Evolutionary conservation across 129 eudicot genomes (phyloP), one percentile per base, ranked within the genome.

Genomic region (Logfia minima): DNA sequence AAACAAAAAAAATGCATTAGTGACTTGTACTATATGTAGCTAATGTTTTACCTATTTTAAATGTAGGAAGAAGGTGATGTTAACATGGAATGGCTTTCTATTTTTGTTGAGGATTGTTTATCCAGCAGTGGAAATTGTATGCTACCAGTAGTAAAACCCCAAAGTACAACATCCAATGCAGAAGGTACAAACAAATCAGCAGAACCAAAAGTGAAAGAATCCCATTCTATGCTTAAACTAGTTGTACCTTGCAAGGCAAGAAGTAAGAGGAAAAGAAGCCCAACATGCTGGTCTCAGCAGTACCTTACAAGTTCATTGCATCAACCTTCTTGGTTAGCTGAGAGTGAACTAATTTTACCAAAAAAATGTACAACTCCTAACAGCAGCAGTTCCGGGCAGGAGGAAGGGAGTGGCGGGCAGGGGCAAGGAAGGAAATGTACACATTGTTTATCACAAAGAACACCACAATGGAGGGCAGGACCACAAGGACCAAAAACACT

Each of bases 401-500:
- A 60, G 21, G 78, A 79, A 5, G 80, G 79, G 53, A 60, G 77
- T 34, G 4, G 75, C 65, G 66, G 75, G 65, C 83, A 62, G 75
- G 81, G 66, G 77, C 79, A 69, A 52, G 76, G 80, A 77, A 89
- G 88, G 84, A 89, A 79, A 70, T 85, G 92, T 23, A 85, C 70
- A 66, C 96, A 87, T 80, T 87, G 96, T 52, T 68, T 84, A 23
- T 79, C 86, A 52, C 84, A 85, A 24, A 85, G 59, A 80, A 90
- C 92, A 3, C 92, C 92, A 24, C 90, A 85, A 52, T 85, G 90
- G 90, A 74, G 96, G 70, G 85, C 81, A 45, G 92, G 88, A 51
- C 87, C 92, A 56, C 75, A 17, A 29, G 96, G 90, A 6, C 92
- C 90, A 34, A 89, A 85, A 31, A 89, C 96, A 62, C 70, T 89